Percentiles rank a stretch among this genome's conserved stretches.
phyloP scores from a whole-genome alignment of 805 yeast species.

The Pichia nanzhaoensis region DNA sequence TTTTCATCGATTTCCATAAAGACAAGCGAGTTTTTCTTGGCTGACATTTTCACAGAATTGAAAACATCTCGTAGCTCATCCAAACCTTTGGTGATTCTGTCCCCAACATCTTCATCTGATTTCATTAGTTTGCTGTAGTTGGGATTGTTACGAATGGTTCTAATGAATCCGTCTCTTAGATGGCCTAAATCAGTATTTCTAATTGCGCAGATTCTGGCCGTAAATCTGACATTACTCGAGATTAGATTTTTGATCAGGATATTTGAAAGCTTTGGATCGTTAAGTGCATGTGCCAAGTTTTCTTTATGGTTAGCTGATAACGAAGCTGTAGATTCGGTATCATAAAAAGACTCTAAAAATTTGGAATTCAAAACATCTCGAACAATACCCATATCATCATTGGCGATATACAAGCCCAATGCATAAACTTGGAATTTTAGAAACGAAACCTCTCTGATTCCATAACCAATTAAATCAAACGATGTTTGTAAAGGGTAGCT shows the following conservation, averaged over 20 bases:
- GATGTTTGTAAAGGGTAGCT: constrained; percentile 18
- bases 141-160: constrained; percentile 67
- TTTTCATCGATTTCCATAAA: constrained; percentile 45
- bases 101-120: constrained; percentile 35
- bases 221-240: constrained; percentile 51
- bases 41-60: constrained; percentile 51
- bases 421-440: constrained; percentile 80
- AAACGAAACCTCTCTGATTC: constrained; percentile 80
- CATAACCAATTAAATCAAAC: constrained; percentile 66
- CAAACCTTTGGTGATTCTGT: constrained; percentile 40
- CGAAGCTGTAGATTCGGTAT: no score
- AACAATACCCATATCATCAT: constrained; percentile 43
- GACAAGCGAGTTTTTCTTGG: constrained; percentile 66
- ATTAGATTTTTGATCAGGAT: constrained; percentile 51
- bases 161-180: constrained; percentile 79
- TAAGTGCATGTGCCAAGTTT: constrained; percentile 37
- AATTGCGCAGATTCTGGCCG: constrained; percentile 75
- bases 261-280: constrained; percentile 46
- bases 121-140: constrained; percentile 42
- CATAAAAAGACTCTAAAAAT: constrained; percentile 30
- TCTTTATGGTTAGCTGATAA: constrained; percentile 31
- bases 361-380: constrained; percentile 38
- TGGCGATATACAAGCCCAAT: constrained; percentile 71
- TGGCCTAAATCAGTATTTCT: constrained; percentile 90
- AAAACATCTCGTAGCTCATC: constrained; percentile 60